These are phyloP conservation scores for Filosporella fistucella DNA, from an alignment of 495 filamentous ascomycete species.

Conservation along the genomic window DNA sequence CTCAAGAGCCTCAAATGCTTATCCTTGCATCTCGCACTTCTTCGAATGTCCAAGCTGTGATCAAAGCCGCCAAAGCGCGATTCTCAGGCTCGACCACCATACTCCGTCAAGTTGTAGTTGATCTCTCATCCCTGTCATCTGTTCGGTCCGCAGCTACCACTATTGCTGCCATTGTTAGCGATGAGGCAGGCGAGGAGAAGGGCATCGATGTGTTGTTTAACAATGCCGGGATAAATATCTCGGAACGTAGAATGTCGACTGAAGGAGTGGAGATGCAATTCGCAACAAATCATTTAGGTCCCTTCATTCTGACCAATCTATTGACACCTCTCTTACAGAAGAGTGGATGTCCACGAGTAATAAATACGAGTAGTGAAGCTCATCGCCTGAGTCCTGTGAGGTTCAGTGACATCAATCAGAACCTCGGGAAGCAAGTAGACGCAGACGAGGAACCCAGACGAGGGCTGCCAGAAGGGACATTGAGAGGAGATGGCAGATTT, in stretches of 20 bases:
- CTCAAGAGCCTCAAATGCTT: slow-evolving; percentile 33
- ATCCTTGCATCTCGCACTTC: slow-evolving; percentile 39
- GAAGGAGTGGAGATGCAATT: slow-evolving; percentile 53
- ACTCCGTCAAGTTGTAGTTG: slow-evolving; percentile 2
- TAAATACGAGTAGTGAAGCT: slow-evolving; percentile 6
- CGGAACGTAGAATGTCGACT: not conserved
- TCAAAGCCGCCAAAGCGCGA: not conserved
- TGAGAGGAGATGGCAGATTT: slow-evolving; percentile 11
- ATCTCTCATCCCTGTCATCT: slow-evolving; percentile 8
- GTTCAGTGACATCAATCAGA: slow-evolving; percentile 13
- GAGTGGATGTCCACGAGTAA: too few relatives aligned
- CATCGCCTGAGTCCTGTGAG: slow-evolving; percentile 14
- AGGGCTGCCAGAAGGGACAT: slow-evolving; percentile 5
- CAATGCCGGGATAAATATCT: slow-evolving; percentile 27
- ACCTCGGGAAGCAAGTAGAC: slow-evolving; percentile 1
- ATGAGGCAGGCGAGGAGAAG: not conserved
- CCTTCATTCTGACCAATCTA: slow-evolving; percentile 54
- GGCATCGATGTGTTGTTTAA: slow-evolving; percentile 32
- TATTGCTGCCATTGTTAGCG: slow-evolving; percentile 14
- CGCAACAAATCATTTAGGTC: slow-evolving; percentile 53
- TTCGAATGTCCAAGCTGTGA: slow-evolving; percentile 27
- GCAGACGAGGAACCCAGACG: slow-evolving; percentile 10
- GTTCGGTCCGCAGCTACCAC: slow-evolving; percentile 28
- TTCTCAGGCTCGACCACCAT: not conserved
- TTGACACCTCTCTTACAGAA: too few relatives aligned